These are phyloP conservation scores for Ulota crispa DNA, from an alignment of 225 moss, liverwort and hornwort genomes.

Conservation along the genomic window DNA sequence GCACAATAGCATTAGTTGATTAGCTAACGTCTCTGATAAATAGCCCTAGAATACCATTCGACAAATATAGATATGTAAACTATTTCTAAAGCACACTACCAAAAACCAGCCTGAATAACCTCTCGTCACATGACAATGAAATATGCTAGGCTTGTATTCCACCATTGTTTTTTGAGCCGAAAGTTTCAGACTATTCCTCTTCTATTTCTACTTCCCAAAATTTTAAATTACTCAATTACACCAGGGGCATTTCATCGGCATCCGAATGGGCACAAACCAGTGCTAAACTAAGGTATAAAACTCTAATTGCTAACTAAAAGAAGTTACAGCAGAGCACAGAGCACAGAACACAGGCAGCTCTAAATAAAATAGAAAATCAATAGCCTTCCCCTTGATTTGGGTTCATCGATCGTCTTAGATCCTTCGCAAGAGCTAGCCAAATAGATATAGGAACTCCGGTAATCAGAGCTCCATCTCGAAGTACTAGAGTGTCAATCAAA, in stretches of 20 bases:
- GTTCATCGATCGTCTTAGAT: neutral
- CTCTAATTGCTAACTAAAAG: slow-evolving; percentile 17
- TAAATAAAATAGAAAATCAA: neutral
- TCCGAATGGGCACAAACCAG: slow-evolving; percentile 18
- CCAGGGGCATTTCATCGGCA: slow-evolving; percentile 25
- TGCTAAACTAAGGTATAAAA: slow-evolving; percentile 3
- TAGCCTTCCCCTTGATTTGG: neutral
- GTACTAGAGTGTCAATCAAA: slow-evolving; percentile 2
- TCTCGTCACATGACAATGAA: neutral
- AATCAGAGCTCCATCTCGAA: slow-evolving; percentile 4
- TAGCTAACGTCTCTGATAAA: neutral
- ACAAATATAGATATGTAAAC: neutral
- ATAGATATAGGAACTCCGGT: slow-evolving; percentile 4
- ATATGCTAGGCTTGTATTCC: neutral
- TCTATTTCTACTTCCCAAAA: slow-evolving; percentile 23
- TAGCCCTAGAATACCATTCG: neutral
- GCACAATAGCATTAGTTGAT: neutral
- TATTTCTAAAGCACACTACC: neutral
- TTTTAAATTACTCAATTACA: neutral
- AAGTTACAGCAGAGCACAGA: neutral
- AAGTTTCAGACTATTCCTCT: slow-evolving; percentile 23
- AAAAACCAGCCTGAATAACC: neutral
- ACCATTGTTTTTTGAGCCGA: neutral
- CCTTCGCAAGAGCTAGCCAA: neutral
- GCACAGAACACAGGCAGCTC: slow-evolving; percentile 19